Conservation (phyloP, 2,329 filamentous ascomycete species). For the Beauveria rudraprayagi region DNA sequence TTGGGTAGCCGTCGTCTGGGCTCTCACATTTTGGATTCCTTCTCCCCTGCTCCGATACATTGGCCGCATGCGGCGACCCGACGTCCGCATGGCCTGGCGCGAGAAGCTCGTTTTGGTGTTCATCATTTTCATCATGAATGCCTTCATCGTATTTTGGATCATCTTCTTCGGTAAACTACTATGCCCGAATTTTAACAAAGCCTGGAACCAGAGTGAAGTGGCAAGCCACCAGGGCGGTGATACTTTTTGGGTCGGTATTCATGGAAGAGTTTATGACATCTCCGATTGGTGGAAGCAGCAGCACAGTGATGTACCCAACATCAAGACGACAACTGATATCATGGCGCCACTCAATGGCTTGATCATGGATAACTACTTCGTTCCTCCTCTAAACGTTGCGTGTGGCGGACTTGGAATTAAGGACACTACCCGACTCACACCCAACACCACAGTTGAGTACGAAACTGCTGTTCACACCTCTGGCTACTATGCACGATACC, state of each 20-base stretch:
- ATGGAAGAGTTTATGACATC: slow-evolving; percentile 86
- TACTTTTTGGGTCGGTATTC: slow-evolving; percentile 82
- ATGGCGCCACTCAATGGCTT: slow-evolving; percentile 76
- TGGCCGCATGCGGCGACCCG: slow-evolving; percentile 93
- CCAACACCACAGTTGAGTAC: slow-evolving; percentile 56
- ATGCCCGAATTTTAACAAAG: slow-evolving; percentile 88
- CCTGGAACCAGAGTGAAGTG: slow-evolving; percentile 68
- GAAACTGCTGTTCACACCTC: slow-evolving; percentile 59
- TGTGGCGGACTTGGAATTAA: slow-evolving; percentile 66
- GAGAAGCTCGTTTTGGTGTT: slow-evolving; percentile 83
- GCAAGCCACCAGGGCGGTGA: slow-evolving; percentile 58
- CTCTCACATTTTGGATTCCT: slow-evolving; percentile 87
- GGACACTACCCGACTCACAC: slow-evolving; percentile 45
- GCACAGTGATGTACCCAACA: slow-evolving; percentile 63
- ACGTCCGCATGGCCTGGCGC: slow-evolving; percentile 95
- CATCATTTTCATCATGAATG: slow-evolving; percentile 77
- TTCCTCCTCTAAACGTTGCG: slow-evolving; percentile 63
- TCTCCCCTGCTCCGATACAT: slow-evolving; percentile 72
- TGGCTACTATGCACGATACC: slow-evolving; percentile 50
- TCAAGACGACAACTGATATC: slow-evolving; percentile 48
- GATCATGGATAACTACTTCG: slow-evolving; percentile 79
- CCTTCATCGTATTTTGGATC: slow-evolving; percentile 81
- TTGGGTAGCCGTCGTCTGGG: slow-evolving; percentile 82
- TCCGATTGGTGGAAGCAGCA: slow-evolving; percentile 77
- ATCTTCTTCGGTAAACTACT: slow-evolving; percentile 74